Conservation (phyloP, 768 basidiomycete species). For the Terana coerulea region DNA sequence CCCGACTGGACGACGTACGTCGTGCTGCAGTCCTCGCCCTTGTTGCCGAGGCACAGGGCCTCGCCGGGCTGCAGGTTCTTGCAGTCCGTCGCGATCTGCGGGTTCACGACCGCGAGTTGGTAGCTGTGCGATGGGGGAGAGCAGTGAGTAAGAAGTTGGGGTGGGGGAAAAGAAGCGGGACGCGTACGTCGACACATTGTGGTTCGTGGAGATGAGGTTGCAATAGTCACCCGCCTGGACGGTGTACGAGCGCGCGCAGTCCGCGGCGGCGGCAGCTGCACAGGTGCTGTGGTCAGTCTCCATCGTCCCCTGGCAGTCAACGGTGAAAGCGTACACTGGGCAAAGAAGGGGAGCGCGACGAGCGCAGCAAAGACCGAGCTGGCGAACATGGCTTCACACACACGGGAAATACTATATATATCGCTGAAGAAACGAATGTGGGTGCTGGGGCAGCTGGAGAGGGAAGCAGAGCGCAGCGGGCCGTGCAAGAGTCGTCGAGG, state of each 20-base stretch:
- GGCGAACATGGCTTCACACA: constrained; percentile 34
- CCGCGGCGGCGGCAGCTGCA: constrained; percentile 19
- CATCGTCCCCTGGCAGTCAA: not conserved
- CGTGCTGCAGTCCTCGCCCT: constrained; percentile 55
- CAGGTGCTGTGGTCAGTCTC: not conserved
- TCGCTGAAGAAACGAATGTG: constrained; percentile 25
- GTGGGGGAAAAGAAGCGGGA: not conserved
- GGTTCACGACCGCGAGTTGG: constrained; percentile 69
- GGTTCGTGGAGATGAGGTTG: constrained; percentile 58
- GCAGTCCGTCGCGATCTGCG: constrained; percentile 48
- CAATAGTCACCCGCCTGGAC: constrained; percentile 58
- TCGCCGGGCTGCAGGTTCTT: constrained; percentile 51
- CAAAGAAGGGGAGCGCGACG: constrained; percentile 44
- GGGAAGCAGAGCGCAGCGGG: constrained; percentile 18
- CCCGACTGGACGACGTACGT: constrained; percentile 52
- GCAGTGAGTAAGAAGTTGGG: not conserved
- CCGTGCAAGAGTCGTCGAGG: constrained; percentile 19
- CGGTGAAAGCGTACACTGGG: constrained; percentile 33
- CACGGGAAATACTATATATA: constrained; percentile 17
- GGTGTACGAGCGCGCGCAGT: constrained; percentile 60
- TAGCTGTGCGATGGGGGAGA: constrained; percentile 43
- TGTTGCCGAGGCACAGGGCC: constrained; percentile 58
- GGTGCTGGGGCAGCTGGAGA: constrained; percentile 12
- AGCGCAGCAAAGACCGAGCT: constrained; percentile 35
- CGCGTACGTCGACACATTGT: constrained; percentile 62